Conservation (phyloP, 208 protist genomes). For the Trypanosoma boissoni region DNA sequence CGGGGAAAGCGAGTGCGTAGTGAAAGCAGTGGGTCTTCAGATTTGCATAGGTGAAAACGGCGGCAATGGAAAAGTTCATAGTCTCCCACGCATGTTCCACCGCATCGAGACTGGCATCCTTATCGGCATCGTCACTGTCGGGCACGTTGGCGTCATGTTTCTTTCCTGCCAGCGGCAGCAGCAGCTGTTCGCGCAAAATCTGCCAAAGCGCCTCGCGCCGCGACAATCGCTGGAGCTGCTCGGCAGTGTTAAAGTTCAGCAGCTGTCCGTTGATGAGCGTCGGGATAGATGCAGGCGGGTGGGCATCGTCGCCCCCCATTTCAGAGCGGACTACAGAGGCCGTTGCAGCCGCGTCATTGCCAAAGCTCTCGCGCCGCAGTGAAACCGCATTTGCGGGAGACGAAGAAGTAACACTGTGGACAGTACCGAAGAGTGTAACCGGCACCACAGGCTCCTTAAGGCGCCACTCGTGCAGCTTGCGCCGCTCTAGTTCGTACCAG, state of each 20-base stretch:
- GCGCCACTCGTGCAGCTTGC: slow-evolving; percentile 56
- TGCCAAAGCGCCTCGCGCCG: slow-evolving; percentile 18
- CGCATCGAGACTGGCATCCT: not conserved
- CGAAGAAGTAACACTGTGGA: slow-evolving; percentile 20
- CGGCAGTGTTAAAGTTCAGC: slow-evolving; percentile 38
- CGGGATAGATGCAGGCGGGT: slow-evolving; percentile 2
- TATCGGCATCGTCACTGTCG: slow-evolving; percentile 13
- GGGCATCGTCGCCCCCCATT: not conserved
- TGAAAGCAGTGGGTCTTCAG: slow-evolving; percentile 95
- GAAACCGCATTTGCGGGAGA: slow-evolving; percentile 36
- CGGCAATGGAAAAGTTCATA: slow-evolving; percentile 55
- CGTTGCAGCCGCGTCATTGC: not conserved
- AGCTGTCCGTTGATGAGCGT: slow-evolving; percentile 22
- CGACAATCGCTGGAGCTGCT: slow-evolving; percentile 17
- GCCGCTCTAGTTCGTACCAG: slow-evolving; percentile 52
- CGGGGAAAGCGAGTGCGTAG: slow-evolving; percentile 94
- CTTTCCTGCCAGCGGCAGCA: slow-evolving; percentile 19
- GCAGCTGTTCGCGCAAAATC: slow-evolving; percentile 19
- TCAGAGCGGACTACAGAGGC: not conserved
- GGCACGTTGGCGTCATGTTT: slow-evolving; percentile 2
- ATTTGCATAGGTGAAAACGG: slow-evolving; percentile 92
- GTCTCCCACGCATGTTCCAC: slow-evolving; percentile 13
- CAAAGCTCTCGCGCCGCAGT: slow-evolving; percentile 27
- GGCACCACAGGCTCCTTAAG: slow-evolving; percentile 43
- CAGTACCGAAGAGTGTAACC: slow-evolving; percentile 30